A percentile compares a stretch with the other conserved stretches of the same genome.
These are phyloP conservation scores for Thermomucor indicae-seudaticae DNA, from an alignment of 371 early-diverging fungal genomes.

Conservation along the genomic window DNA sequence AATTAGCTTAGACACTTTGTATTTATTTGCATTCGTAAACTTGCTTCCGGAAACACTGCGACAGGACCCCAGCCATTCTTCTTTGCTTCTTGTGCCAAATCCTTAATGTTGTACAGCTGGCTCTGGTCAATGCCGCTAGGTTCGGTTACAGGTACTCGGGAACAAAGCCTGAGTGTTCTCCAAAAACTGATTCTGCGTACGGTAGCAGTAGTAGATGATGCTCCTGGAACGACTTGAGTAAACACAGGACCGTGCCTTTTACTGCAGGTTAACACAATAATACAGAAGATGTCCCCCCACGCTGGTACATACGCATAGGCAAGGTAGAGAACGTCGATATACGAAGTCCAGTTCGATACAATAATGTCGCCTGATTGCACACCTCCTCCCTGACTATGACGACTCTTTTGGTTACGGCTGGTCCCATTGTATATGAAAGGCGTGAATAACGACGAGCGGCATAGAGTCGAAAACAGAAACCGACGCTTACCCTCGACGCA, in stretches of 20 bases:
- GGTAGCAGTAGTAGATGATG: conserved; percentile 22
- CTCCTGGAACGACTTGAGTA: conserved; percentile 54
- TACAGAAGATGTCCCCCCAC: neutral
- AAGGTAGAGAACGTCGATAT: conserved; percentile 80
- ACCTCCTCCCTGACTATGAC: conserved; percentile 1
- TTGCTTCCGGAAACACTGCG: conserved; percentile 79
- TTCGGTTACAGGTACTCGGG: conserved; percentile 37
- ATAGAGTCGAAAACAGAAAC: no score
- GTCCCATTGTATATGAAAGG: no score
- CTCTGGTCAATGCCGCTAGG: conserved; percentile 15
- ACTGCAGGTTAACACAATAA: neutral
- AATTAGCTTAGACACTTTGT: no score
- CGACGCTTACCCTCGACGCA: conserved; percentile 49
- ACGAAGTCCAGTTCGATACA: conserved; percentile 81
- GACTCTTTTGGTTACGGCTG: neutral
- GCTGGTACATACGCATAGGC: conserved; percentile 47
- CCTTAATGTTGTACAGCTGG: conserved; percentile 37
- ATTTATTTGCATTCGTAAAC: no score
- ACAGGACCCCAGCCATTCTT: conserved; percentile 58
- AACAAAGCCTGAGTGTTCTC: conserved; percentile 53
- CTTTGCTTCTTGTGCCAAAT: conserved; percentile 49
- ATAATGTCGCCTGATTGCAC: conserved; percentile 65
- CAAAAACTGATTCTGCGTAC: conserved; percentile 51
- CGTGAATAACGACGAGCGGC: no score
- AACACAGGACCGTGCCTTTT: conserved; percentile 68